Evolutionary conservation across 129 eudicot species (phyloP).

Genomic region (Deinandra increscens): DNA sequence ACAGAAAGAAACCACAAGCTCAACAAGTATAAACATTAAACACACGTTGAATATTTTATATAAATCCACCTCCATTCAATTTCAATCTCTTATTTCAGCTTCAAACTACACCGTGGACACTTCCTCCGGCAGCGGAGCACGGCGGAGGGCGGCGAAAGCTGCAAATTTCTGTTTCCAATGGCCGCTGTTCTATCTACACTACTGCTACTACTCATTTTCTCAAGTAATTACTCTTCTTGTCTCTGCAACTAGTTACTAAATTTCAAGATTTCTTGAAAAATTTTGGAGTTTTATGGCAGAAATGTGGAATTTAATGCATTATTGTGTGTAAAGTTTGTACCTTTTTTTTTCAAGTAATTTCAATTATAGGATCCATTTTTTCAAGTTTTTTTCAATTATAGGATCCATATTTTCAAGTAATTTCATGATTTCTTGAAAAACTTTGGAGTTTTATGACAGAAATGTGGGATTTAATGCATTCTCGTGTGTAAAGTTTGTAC

Average conservation of each 20-base stretch:
- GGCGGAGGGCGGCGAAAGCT: constrained; percentile 15
- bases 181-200: constrained; percentile 22
- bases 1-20: neutral
- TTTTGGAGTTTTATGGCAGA: neutral
- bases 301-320: constrained; percentile 9
- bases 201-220: constrained; percentile 27
- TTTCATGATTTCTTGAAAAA: constrained; percentile 17
- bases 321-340: neutral
- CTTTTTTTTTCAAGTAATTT: too few relatives aligned
- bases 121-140: constrained; percentile 23
- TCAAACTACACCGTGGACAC: constrained; percentile 19
- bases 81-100: constrained; percentile 22
- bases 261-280: constrained; percentile 17
- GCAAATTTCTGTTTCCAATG: constrained; percentile 25
- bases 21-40: neutral
- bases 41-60: constrained; percentile 14
- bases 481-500: neutral
- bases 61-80: constrained; percentile 33
- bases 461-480: constrained; percentile 9
- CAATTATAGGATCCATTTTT: too few relatives aligned
- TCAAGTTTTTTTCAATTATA: too few relatives aligned
- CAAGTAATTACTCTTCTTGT: constrained; percentile 25
- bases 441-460: neutral
- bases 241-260: neutral
- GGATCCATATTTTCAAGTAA: constrained; percentile 35